phyloP scores from a whole-genome alignment of 768 basidiomycete species.

The Trametes meyenii region DNA sequence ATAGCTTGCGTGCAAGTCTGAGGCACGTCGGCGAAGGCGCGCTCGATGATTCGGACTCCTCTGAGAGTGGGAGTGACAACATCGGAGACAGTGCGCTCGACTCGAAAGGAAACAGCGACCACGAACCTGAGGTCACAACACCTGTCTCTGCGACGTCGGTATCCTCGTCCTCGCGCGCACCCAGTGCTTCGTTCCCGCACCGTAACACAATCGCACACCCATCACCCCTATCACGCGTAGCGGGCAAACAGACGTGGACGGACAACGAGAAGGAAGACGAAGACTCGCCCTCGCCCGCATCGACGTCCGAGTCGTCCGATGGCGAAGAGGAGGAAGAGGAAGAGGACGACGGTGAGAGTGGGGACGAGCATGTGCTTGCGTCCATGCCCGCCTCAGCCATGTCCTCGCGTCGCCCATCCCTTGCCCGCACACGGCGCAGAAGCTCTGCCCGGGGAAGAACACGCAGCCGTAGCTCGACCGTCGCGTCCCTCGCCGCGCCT shows the following conservation, averaged over 20 bases:
- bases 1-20: conserved; percentile 38
- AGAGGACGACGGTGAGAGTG: conserved; percentile 7
- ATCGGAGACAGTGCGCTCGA: conserved; percentile 30
- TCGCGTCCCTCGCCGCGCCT: conserved; percentile 52
- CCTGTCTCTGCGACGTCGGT: conserved; percentile 31
- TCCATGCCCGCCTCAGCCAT: conserved; percentile 9
- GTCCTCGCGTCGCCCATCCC: conserved; percentile 2
- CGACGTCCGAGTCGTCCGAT: conserved; percentile 53
- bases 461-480: conserved; percentile 67
- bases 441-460: conserved; percentile 34
- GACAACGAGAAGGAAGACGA: conserved; percentile 52
- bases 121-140: conserved; percentile 39
- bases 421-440: conserved; percentile 7
- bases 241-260: conserved; percentile 53
- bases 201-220: conserved; percentile 46
- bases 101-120: conserved; percentile 37
- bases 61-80: conserved; percentile 35
- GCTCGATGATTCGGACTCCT: conserved; percentile 77
- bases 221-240: conserved; percentile 67
- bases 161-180: conserved; percentile 23
- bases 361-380: conserved; percentile 34
- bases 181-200: conserved; percentile 40
- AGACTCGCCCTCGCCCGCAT: conserved; percentile 61
- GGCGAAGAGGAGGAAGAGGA: conserved; percentile 24
- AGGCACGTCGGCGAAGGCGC: conserved; percentile 78